Evolutionary conservation across 2,329 filamentous ascomycete species (phyloP).

Genomic region (Pseudonectria foliicola): DNA sequence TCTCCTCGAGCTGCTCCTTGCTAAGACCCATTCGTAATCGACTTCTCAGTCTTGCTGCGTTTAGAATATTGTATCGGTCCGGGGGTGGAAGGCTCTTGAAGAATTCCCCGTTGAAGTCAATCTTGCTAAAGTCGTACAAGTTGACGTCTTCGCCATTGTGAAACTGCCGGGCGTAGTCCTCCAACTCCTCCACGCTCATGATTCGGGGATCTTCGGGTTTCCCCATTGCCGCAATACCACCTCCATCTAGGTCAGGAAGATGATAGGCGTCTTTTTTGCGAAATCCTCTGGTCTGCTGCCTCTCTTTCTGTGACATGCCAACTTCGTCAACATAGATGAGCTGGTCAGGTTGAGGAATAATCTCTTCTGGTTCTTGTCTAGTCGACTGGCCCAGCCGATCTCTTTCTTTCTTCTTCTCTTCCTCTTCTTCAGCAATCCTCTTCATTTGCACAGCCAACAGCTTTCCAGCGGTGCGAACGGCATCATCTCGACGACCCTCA

Average conservation of each 20-base stretch:
- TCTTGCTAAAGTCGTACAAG: slow-evolving; percentile 95
- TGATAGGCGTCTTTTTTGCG: slow-evolving; percentile 93
- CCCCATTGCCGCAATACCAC: slow-evolving; percentile 76
- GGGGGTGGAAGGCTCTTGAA: slow-evolving; percentile 84
- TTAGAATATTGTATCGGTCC: slow-evolving; percentile 95
- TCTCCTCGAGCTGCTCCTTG: slow-evolving; percentile 89
- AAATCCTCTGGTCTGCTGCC: slow-evolving; percentile 68
- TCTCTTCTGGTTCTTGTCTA: slow-evolving; percentile 49
- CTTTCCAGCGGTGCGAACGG: slow-evolving; percentile 82
- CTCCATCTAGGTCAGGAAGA: slow-evolving; percentile 74
- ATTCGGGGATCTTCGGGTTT: slow-evolving; percentile 87
- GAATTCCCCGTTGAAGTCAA: slow-evolving; percentile 94
- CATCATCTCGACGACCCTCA: slow-evolving; percentile 90
- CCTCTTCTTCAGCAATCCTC: slow-evolving; percentile 78
- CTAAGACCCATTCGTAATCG: slow-evolving; percentile 90
- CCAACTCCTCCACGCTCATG: slow-evolving; percentile 90
- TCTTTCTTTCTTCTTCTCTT: slow-evolving; percentile 50
- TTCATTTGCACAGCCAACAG: slow-evolving; percentile 93
- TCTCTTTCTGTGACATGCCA: slow-evolving; percentile 71
- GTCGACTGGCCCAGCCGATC: slow-evolving; percentile 37
- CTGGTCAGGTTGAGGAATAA: slow-evolving; percentile 58
- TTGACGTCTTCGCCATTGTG: slow-evolving; percentile 86
- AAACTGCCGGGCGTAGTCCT: slow-evolving; percentile 90
- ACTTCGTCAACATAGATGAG: slow-evolving; percentile 89
- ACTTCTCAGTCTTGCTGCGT: slow-evolving; percentile 82